These are phyloP conservation scores for Collybiopsis confluens DNA, from an alignment of 768 basidiomycete genomes.

Conservation along the genomic window DNA sequence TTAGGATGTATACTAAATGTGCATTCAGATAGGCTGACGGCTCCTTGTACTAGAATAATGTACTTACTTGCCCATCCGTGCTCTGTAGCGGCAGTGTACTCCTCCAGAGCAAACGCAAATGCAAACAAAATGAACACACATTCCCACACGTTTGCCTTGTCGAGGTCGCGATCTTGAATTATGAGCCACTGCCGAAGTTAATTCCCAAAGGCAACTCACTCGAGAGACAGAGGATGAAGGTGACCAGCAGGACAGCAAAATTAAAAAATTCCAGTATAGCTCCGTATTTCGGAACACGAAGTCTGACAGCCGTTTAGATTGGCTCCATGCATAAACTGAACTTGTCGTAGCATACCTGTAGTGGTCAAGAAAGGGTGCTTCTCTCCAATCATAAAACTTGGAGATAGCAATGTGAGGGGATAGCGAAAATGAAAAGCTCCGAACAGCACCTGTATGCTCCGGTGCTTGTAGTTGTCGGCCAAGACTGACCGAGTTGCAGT, in stretches of 20 bases:
- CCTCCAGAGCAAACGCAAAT: conserved; percentile 75
- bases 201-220: conserved; percentile 36
- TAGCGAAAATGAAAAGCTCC: no score
- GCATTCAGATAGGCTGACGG: no score
- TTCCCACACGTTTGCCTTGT: conserved; percentile 58
- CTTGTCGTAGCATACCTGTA: conserved; percentile 50
- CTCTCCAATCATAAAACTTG: conserved; percentile 64
- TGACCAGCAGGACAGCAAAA: conserved; percentile 60
- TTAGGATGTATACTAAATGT: conserved; percentile 72
- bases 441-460: conserved; percentile 14
- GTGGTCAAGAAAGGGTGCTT: conserved; percentile 76
- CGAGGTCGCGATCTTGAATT: conserved; percentile 43
- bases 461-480: conserved; percentile 85
- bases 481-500: conserved; percentile 68
- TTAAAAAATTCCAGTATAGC: conserved; percentile 76
- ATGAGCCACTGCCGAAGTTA: background rate
- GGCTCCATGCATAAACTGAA: background rate
- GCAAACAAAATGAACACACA: conserved; percentile 71
- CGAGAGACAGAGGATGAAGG: conserved; percentile 71
- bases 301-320: conserved; percentile 31
- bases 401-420: conserved; percentile 26
- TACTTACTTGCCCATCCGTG: conserved; percentile 83
- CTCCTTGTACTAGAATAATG: no score
- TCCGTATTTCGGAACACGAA: conserved; percentile 81
- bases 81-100: conserved; percentile 84